A percentile compares a stretch with the other conserved stretches of the same genome.
phyloP scores from a whole-genome alignment of 2,329 filamentous ascomycete genomes.

The Escovopsis weberi region DNA sequence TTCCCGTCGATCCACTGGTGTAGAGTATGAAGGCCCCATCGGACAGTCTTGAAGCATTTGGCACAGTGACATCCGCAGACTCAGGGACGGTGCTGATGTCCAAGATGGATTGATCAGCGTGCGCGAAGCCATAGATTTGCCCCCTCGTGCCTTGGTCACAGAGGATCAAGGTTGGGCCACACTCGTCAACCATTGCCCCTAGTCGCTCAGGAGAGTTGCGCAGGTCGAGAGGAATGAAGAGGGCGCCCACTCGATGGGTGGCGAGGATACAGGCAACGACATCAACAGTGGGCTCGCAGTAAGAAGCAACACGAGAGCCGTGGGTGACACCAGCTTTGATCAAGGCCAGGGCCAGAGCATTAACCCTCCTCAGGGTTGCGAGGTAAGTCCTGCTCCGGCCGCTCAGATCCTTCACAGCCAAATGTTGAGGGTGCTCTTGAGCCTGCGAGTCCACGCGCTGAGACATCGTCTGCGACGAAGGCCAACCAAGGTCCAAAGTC shows the following conservation, averaged over 20 bases:
- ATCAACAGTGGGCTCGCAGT: conserved; percentile 20
- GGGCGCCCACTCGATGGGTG: conserved; percentile 19
- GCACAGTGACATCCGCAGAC: background rate
- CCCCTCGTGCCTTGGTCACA: conserved; percentile 3
- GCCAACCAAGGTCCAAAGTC: background rate
- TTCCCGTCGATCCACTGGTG: conserved; percentile 16
- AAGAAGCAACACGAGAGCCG: conserved; percentile 20
- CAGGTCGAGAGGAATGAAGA: conserved; percentile 24
- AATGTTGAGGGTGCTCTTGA: background rate
- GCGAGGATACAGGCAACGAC: conserved; percentile 23
- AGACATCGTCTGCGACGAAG: background rate
- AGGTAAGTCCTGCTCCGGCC: conserved; percentile 1
- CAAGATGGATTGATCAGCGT: background rate
- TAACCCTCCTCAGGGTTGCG: background rate
- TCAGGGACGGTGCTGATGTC: background rate
- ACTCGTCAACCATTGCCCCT: conserved; percentile 11
- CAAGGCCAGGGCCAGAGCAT: background rate
- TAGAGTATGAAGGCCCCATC: conserved; percentile 16
- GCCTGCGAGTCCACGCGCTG: conserved; percentile 1
- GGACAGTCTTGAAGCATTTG: background rate
- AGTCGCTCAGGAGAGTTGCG: conserved; percentile 15
- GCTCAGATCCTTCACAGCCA: conserved; percentile 2
- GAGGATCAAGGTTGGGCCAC: conserved; percentile 13
- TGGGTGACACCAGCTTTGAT: conserved; percentile 1
- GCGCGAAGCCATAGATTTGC: background rate